Evolutionary conservation across 352 stramenopile species (phyloP), one percentile per base, ranked within the genome.

Genomic region (Halophytophthora batemanensis): DNA sequence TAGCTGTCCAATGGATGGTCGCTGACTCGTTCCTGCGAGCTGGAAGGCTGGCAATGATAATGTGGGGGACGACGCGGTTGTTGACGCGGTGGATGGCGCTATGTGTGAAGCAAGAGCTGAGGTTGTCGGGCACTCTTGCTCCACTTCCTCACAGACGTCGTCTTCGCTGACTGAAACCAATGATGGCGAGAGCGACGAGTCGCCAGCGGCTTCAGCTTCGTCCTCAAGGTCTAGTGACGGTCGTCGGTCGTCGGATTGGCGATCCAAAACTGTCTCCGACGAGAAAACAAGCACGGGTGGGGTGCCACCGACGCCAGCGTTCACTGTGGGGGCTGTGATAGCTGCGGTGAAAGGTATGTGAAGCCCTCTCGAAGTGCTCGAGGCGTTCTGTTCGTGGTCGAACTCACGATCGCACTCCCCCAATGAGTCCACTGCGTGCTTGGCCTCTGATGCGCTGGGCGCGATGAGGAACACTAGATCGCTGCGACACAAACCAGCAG

Each of bases 381-480:
- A 43, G 10, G 11, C 34, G 19, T 31, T 33, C 10, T 45, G 41
- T 1, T 50, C 33, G 23, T 6, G 12, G 2, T 38, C 22, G 42
- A 56, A 34, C 15, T 41, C 48, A 14, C 19, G 37, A 10, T 55
- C 38, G 11, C 29, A 38, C 28, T 54, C 41, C n/a, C 53, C 34
- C n/a, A 72, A 55, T 25, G 43, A 59, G 17, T 83, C 62, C 15
- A 77, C 64, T 0, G 72, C 69, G 37, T 71, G 54, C 39, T 80
- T 66, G 7, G 72, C 69, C 10, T 67, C 55, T 10, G 69, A 75
- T 1, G 71, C 67, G 33, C 70, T 81, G 14, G 71, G 40, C 4
- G 75, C 66, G 22, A 84, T 65, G 22, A 79, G 60, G 43, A 86
- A 86, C 0, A 59, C 75, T 6, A 86, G 70, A 28, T 83, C 72